phyloP scores from a whole-genome alignment of 129 eudicot species.

The sunflower (Helianthus annuus) region HanXRQr2.0-SUNRISE NC_035447.2:109670305-109670804 shows the following conservation, averaged over 20 bases:
- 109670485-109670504: constrained; percentile 94
- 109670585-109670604: background rate
- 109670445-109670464: background rate
- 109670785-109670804: background rate
- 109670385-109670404: constrained; percentile 71
- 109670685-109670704: constrained; percentile 84
- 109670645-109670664: constrained; percentile 99
- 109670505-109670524: constrained; percentile 98
- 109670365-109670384: constrained; percentile 93
- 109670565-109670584: background rate
- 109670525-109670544: constrained; percentile 60
- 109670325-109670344: constrained; percentile 78
- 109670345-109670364: constrained; percentile 90
- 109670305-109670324: background rate
- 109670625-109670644: constrained; percentile 86
- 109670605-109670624: constrained; percentile 49
- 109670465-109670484: constrained; percentile 89
- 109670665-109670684: constrained; percentile 94
- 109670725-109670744: constrained; percentile 97
- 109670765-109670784: background rate
- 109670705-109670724: constrained; percentile 95
- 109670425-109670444: background rate
- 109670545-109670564: constrained; percentile 13
- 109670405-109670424: constrained; percentile 10
- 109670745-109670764: constrained; percentile 80